These are phyloP conservation scores for Teunomyces cretensis DNA, from an alignment of 805 yeast genomes.

Conservation along the genomic window DNA sequence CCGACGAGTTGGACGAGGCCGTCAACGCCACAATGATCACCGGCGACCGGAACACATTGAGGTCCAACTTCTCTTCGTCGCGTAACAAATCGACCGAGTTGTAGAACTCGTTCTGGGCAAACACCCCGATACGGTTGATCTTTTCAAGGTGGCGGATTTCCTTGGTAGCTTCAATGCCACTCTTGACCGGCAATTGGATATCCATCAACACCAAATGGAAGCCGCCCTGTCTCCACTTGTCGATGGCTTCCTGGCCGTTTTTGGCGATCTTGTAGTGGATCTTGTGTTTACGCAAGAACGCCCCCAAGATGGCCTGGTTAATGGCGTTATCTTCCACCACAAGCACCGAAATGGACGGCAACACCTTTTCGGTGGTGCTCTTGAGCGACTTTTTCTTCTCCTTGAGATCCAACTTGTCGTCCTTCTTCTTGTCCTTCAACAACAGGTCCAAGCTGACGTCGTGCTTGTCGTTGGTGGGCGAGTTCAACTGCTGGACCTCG, in stretches of 20 bases:
- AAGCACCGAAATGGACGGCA: slow-evolving; percentile 85
- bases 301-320: slow-evolving; percentile 87
- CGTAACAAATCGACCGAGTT: slow-evolving; percentile 22
- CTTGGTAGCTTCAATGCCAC: slow-evolving; percentile 93
- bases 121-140: slow-evolving; percentile 74
- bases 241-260: slow-evolving; percentile 93
- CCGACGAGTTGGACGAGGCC: slow-evolving; percentile 76
- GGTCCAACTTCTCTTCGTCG: slow-evolving; percentile 57
- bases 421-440: background rate
- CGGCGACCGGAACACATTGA: slow-evolving; percentile 75
- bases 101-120: slow-evolving; percentile 39
- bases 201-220: slow-evolving; percentile 95
- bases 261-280: slow-evolving; percentile 85
- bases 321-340: slow-evolving; percentile 96
- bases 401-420: background rate
- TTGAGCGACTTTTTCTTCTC: slow-evolving; percentile 15
- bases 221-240: slow-evolving; percentile 92
- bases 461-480: slow-evolving; percentile 8
- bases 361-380: slow-evolving; percentile 56
- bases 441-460: background rate
- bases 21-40: slow-evolving; percentile 98
- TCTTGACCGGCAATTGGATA: slow-evolving; percentile 91
- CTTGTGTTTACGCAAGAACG: slow-evolving; percentile 80
- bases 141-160: slow-evolving; percentile 85
- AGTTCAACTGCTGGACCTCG: slow-evolving; percentile 7